Evolutionary conservation across 108 stramenopile genomes (phyloP), one percentile per base, ranked within the genome.

Genomic region (Skeletonema tropicum): DNA sequence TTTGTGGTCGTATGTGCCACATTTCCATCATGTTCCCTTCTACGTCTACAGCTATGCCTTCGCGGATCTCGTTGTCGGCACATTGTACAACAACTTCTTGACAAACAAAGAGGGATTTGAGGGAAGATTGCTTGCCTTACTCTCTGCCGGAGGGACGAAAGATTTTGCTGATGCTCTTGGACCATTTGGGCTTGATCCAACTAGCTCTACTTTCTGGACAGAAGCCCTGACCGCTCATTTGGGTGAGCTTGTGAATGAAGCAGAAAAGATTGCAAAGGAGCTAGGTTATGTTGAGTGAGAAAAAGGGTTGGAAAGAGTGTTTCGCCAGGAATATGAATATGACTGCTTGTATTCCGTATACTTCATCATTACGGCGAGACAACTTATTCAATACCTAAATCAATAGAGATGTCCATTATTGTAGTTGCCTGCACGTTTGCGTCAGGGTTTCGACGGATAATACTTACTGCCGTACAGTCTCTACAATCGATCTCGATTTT

Each of bases 111-210:
- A 84, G 5, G 83, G 83, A 49, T 84, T 84, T 25, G 83, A 84
- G 48, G 83, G 69, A 46, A 78, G 83, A 30, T 73, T 84, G 46
- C 39, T 84, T 32, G 74, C 75, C 39, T 52, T 84, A 15, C 68
- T 84, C 26, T 35, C 66, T 13, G 77, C 83, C 48, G 83, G 83
- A 15, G 83, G 83, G 14, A 84, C 83, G 21, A 69, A 39, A 19
- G 83, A 77, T 69, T 84, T 84, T 67, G 74, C 83, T 17, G 55
- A 66, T 5, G 83, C 83, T 14, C 68, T 84, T 8, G 48, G 41
- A 2, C 83, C 83, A 6, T 84, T 84, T 79, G 83, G 83, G 1
- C 74, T 84, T 73, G 83, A 84, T 76, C 83, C 83, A 6, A 84
- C 60, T 3, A 64, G 60, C 41, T 78, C 83, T n/a, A 62, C 73